Percentiles rank a stretch among this genome's conserved stretches.
phyloP scores from a whole-genome alignment of 2,329 filamentous ascomycete genomes.

The Ophiostoma himal-ulmi region DNA sequence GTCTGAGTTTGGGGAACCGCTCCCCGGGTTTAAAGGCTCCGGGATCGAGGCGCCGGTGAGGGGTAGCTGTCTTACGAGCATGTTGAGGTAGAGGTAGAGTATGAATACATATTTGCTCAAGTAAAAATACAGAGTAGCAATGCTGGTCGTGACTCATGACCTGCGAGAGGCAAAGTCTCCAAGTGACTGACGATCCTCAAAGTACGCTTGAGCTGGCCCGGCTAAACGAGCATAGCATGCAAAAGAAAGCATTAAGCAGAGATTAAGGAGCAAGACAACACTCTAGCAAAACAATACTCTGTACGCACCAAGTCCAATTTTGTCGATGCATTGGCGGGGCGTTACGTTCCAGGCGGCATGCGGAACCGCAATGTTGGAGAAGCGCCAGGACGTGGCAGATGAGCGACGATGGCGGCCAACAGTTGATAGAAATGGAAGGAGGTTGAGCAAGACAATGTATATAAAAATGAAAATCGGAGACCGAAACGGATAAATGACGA shows the following conservation, averaged over 20 bases:
- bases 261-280: neutral
- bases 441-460: neutral
- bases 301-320: neutral
- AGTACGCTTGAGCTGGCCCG: no score
- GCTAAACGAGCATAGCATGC: no score
- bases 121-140: neutral
- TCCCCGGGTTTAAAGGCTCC: neutral
- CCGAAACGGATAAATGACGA: neutral
- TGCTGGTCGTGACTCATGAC: no score
- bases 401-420: neutral
- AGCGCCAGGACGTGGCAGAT: neutral
- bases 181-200: no score
- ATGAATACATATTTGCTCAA: neutral
- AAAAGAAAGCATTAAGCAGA: neutral
- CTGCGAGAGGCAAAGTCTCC: no score
- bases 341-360: conserved; percentile 11
- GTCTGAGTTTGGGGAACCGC: conserved; percentile 11
- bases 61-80: conserved; percentile 8
- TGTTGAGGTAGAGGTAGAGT: neutral
- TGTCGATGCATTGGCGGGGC: conserved; percentile 5
- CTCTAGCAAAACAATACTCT: neutral
- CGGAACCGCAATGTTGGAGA: conserved; percentile 23
- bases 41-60: conserved; percentile 10
- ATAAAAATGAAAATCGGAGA: neutral
- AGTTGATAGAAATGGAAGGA: neutral